Evolutionary conservation across 1,284 basidiomycete genomes (phyloP).

Genomic region (Veloboletus limbatus): DNA sequence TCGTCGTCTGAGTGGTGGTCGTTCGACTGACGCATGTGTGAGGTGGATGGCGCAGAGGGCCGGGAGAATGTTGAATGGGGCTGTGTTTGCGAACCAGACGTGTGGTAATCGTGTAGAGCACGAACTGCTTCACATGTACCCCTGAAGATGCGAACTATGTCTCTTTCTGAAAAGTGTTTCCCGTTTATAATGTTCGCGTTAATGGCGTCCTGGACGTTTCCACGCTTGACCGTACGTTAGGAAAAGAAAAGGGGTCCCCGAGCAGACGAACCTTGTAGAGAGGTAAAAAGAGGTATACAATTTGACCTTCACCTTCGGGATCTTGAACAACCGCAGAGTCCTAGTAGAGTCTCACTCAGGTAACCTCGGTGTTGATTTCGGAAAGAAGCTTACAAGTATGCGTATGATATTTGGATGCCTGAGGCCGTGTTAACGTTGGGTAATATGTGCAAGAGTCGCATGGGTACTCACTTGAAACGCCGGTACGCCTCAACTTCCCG

Average conservation of each 20-base stretch:
- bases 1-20: slow-evolving; percentile 42
- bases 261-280: slow-evolving; percentile 65
- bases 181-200: slow-evolving; percentile 83
- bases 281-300: slow-evolving; percentile 92
- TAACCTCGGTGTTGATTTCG: background rate
- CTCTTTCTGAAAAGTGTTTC: slow-evolving; percentile 81
- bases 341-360: slow-evolving; percentile 35
- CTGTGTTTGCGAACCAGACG: slow-evolving; percentile 36
- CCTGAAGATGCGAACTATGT: slow-evolving; percentile 87
- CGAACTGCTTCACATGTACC: slow-evolving; percentile 92
- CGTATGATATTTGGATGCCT: slow-evolving; percentile 90
- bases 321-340: slow-evolving; percentile 96
- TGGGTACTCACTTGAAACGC: slow-evolving; percentile 73
- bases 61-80: slow-evolving; percentile 25
- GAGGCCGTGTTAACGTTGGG: slow-evolving; percentile 7
- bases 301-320: slow-evolving; percentile 88
- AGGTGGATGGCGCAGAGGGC: slow-evolving; percentile 22
- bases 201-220: slow-evolving; percentile 95
- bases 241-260: slow-evolving; percentile 1
- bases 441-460: background rate
- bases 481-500: slow-evolving; percentile 88
- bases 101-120: slow-evolving; percentile 88
- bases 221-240: slow-evolving; percentile 49
- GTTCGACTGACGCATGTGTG: slow-evolving; percentile 16
- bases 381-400: slow-evolving; percentile 57